phyloP scores from a whole-genome alignment of 2,329 filamentous ascomycete genomes.

The Aureobasidium sp. region DNA sequence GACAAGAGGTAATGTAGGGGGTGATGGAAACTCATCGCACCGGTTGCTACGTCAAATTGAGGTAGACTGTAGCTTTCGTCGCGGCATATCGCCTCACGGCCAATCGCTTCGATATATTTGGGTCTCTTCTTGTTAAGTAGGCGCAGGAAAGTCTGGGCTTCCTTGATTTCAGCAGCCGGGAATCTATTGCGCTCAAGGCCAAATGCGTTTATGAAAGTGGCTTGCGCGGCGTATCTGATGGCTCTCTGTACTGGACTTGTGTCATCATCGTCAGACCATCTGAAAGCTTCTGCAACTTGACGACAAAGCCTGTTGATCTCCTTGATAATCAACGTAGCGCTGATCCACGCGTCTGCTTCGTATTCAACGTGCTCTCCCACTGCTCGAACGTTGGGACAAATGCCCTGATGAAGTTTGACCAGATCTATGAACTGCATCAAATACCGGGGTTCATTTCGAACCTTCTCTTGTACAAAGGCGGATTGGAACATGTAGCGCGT shows the following conservation, averaged over 20 bases:
- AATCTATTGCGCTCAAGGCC: conserved; percentile 85
- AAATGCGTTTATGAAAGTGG: conserved; percentile 80
- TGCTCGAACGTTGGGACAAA: conserved; percentile 87
- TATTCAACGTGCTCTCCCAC: conserved; percentile 96
- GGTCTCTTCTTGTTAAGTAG: conserved; percentile 33
- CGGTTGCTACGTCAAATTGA: conserved; percentile 78
- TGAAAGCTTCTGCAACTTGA: conserved; percentile 79
- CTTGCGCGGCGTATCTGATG: conserved; percentile 67
- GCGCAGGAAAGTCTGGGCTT: conserved; percentile 70
- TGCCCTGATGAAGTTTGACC: conserved; percentile 92
- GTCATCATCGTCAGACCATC: conserved; percentile 39
- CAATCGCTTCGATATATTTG: conserved; percentile 20
- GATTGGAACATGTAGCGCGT: conserved; percentile 85
- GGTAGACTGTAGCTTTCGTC: conserved; percentile 53
- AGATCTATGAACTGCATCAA: conserved; percentile 91
- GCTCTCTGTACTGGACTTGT: conserved; percentile 58
- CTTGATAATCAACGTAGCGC: conserved; percentile 83
- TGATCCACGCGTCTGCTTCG: conserved; percentile 97
- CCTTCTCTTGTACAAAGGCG: conserved; percentile 74
- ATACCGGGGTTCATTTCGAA: conserved; percentile 78
- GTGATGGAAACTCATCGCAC: conserved; percentile 95
- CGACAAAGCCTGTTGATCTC: conserved; percentile 91
- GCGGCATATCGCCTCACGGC: conserved; percentile 3
- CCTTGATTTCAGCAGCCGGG: conserved; percentile 77
- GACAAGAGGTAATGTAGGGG: conserved; percentile 92